Base-by-base conservation (phyloP, 768 basidiomycete species). In the Auricularia cornea region DNA sequence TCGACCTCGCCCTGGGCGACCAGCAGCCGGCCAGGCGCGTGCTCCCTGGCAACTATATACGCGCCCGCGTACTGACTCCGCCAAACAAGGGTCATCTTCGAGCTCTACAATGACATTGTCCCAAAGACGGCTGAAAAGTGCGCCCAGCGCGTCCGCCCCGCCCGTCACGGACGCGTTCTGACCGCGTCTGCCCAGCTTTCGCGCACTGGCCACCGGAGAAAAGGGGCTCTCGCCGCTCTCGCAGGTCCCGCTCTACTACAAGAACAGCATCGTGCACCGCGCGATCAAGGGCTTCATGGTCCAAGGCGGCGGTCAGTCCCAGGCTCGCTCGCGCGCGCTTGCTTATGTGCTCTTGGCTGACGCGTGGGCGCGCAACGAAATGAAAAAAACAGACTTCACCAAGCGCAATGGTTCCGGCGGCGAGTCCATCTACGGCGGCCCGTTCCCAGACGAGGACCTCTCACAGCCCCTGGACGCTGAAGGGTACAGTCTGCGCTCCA, bases 91-190 rank as follows among this genome's bases (percentile, higher is more conserved):
- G 79, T 90, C 48, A 77, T 88, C 60, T 87, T 90, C 60, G 92
- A 94, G 72, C 78, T 95, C 12, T 92, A 82, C 77, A 83, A 75
- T 65, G 88, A 92, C 70, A 75, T 79, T 8, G 83, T 83, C 2
- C 92, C 92, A 3, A 86, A 87, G 76, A 89, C 91, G 12, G 78
- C 77, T 64, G 89, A 93, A 80, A 94, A 94, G 92, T 93, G 69
- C 62, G 80, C 66, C 23, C 32, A 51, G 32, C 23, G 60, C 60
- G 29, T 33, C 32, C 59, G 26, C 29, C n/a, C 38, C 18, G 30
- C 63, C 48, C 51, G 60, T 29, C 12, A 38, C 11, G 30, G 11
- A 31, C 44, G 6, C 44, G 40, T 31, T 20, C 4, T 23, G 18
- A 33, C 23, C 10, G 28, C 48, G 41, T n/a, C 20, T 59, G 18